Conservation (phyloP, 257 asterid genomes). For the Jasminum sambac region DNA sequence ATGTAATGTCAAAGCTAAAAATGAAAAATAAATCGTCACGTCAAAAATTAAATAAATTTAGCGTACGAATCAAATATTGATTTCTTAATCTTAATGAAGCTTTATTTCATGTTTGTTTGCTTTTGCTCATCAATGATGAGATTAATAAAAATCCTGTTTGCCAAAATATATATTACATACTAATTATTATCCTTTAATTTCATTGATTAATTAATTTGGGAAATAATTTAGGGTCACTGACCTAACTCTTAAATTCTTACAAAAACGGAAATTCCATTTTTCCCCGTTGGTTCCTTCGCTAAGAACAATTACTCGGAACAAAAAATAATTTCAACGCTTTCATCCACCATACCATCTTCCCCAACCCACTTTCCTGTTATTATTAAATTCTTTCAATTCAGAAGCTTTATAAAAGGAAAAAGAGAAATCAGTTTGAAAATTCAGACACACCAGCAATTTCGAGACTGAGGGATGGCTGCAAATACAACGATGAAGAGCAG, state of each 20-base stretch:
- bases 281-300: background rate
- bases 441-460: background rate
- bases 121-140: too few species aligned
- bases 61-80: too few species aligned
- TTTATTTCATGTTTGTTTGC: too few species aligned
- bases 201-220: background rate
- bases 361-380: background rate
- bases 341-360: background rate
- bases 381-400: background rate
- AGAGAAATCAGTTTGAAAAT: background rate
- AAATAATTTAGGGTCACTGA: too few species aligned
- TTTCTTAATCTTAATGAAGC: too few species aligned
- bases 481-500: slow-evolving; percentile 28
- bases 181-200: too few species aligned
- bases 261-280: too few species aligned
- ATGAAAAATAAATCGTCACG: too few species aligned
- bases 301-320: background rate
- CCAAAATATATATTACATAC: background rate
- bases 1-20: too few species aligned
- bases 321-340: background rate
- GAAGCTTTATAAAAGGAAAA: background rate
- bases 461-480: background rate
- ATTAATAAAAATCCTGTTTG: background rate
- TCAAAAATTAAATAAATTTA: too few species aligned
- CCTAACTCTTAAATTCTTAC: background rate